phyloP scores from a whole-genome alignment of 306 rosid genomes.

The Vicia villosa region DNA sequence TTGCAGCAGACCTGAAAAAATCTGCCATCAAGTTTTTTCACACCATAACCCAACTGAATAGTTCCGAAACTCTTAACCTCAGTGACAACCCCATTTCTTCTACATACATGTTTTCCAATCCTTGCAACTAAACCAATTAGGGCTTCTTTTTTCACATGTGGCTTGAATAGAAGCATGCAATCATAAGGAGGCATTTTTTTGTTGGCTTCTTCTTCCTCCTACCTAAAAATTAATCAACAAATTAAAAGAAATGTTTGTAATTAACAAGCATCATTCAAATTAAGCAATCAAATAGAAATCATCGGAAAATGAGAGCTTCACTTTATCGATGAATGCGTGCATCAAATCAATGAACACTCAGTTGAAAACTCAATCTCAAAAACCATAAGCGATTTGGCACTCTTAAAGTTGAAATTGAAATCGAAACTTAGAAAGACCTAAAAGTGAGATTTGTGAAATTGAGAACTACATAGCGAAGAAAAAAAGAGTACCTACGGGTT shows the following conservation, averaged over 20 bases:
- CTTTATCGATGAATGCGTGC: background rate
- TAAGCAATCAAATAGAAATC: background rate
- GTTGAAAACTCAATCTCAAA: background rate
- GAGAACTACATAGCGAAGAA: background rate
- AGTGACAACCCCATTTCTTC: conserved; percentile 79
- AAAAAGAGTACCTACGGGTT: background rate
- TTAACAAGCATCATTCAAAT: background rate
- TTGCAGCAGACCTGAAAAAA: conserved; percentile 57
- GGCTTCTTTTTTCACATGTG: conserved; percentile 52
- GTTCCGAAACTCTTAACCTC: conserved; percentile 56
- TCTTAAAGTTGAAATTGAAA: background rate
- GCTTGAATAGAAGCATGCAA: conserved; percentile 81
- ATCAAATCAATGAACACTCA: background rate
- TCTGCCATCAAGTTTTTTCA: conserved; percentile 89
- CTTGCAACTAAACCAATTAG: conserved; percentile 58
- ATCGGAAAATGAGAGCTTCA: background rate
- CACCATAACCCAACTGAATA: conserved; percentile 84
- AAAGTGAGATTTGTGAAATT: background rate
- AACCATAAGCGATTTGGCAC: background rate
- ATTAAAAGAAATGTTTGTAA: background rate
- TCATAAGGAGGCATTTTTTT: conserved; percentile 74
- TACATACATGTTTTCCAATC: conserved; percentile 73
- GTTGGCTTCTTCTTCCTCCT: conserved; percentile 1
- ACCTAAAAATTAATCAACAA: conserved; percentile 1
- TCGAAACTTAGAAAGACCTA: background rate